Base-by-base conservation (phyloP, 306 rosid species). In the Fragaria nilgerrensis region DNA sequence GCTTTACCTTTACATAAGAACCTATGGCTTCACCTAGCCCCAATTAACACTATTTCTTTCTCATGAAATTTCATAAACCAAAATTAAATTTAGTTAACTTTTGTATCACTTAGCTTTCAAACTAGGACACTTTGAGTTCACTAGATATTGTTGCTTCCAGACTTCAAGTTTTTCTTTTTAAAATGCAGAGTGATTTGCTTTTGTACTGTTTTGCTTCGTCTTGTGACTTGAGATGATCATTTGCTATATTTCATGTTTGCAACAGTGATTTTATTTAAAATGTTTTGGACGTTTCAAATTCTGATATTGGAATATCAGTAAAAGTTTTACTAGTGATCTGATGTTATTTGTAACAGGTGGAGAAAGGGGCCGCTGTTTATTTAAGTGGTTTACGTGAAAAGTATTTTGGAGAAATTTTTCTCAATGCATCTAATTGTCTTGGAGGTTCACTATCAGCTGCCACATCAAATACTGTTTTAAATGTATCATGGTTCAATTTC, bases 381-480 rank as follows among this genome's bases (percentile, higher is more conserved):
- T 85, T 92, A 62, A 95, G 97, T 78, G 98, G 98, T 72, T 85
- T 90, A 74, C 89, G 97, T 79, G 98, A 95, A 88, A 95, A 90
- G 75, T 82, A 94, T 78, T 92, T 94, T 82, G 97, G 98, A 64
- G 98, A 94, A 83, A 73, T 89, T 74, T 95, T 95, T 75, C 77
- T 87, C 64, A 95, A 95, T 83, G 96, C 96, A 76, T 90, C 98
- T 34, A 79, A 72, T 27, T 74, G 86, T 82, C 84, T 85, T 76
- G 92, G 84, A 75, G 93, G 90, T 81, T 76, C 81, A 14, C 78
- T 86, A 50, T 79, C 90, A 34, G 79, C 81, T 62, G 87, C 83
- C 81, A 77, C 78, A 80, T 82, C 86, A 79, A 82, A 80, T 74
- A 81, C 86, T 65, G 77, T 86, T 74, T 69, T 66, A 78, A 86